These are phyloP conservation scores for Penicillium sp. DNA, from an alignment of 2,329 filamentous ascomycete genomes.

Conservation along the genomic window DNA sequence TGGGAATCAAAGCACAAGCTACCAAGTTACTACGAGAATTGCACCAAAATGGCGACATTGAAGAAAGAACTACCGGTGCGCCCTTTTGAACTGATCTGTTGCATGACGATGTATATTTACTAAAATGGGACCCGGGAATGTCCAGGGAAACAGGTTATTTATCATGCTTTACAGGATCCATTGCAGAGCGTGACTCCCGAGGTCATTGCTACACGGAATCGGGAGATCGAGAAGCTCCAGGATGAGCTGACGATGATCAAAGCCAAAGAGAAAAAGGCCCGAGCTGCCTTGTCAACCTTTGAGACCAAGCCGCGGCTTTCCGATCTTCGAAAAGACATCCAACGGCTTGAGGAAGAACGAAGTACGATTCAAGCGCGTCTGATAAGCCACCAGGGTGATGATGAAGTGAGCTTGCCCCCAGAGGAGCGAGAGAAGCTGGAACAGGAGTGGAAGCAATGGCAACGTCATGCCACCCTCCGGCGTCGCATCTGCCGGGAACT, in stretches of 20 bases:
- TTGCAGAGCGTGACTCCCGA: conserved; percentile 50
- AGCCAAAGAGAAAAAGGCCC: conserved; percentile 50
- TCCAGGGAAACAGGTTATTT: conserved; percentile 62
- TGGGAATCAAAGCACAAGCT: conserved; percentile 48
- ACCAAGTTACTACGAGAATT: conserved; percentile 64
- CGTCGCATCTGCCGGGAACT: conserved; percentile 52
- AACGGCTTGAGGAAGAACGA: conserved; percentile 47
- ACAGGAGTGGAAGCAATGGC: conserved; percentile 49
- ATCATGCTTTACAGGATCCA: conserved; percentile 57
- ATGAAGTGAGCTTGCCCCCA: conserved; percentile 43
- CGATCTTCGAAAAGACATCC: conserved; percentile 49
- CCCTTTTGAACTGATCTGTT: not conserved
- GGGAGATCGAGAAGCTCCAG: conserved; percentile 49
- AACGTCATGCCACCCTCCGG: conserved; percentile 39
- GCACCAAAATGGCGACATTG: conserved; percentile 59
- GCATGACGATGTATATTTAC: conserved; percentile 8
- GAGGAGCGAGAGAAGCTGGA: conserved; percentile 51
- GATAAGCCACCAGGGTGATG: conserved; percentile 41
- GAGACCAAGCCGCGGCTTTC: conserved; percentile 51
- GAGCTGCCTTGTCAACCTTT: conserved; percentile 47
- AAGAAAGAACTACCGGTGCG: conserved; percentile 55
- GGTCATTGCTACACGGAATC: conserved; percentile 51
- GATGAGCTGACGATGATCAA: conserved; percentile 47
- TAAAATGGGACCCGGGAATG: not conserved
- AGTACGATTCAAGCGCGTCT: conserved; percentile 43